Percentiles rank a stretch among this genome's conserved stretches.
Conservation (phyloP, 345 rosid genomes). For the Eucalyptus erythrocorys region DNA sequence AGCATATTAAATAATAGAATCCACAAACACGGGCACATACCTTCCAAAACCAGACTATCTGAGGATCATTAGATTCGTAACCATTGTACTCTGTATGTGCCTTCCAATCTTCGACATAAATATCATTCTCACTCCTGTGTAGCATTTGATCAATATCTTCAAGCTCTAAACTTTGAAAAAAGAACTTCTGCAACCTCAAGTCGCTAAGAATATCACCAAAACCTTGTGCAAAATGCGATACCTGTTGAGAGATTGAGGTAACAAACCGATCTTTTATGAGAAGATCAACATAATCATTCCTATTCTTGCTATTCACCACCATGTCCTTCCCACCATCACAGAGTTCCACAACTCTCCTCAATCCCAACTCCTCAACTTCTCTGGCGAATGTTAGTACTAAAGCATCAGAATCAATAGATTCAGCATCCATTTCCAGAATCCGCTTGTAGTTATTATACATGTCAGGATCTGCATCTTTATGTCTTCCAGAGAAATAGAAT, state of each 20-base stretch:
- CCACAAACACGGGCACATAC: conserved; percentile 10
- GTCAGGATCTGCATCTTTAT: conserved; percentile 70
- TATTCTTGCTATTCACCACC: conserved; percentile 69
- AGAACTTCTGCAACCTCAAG: conserved; percentile 5
- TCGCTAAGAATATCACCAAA: conserved; percentile 54
- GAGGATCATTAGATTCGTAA: conserved; percentile 59
- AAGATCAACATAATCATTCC: conserved; percentile 56
- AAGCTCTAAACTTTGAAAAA: conserved; percentile 49
- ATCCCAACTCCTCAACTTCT: conserved; percentile 82
- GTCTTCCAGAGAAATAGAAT: conserved; percentile 55
- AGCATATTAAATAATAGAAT: neutral
- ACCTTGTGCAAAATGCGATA: conserved; percentile 49
- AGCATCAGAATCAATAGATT: conserved; percentile 60
- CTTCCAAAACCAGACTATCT: conserved; percentile 92
- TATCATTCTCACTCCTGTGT: conserved; percentile 54
- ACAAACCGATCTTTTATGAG: conserved; percentile 55
- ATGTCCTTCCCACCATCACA: conserved; percentile 40
- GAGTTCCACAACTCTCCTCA: conserved; percentile 57
- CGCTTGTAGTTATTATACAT: conserved; percentile 76
- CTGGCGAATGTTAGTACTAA: conserved; percentile 70
- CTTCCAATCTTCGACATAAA: conserved; percentile 74
- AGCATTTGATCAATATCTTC: conserved; percentile 88
- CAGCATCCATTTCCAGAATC: conserved; percentile 87
- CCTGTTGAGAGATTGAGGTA: conserved; percentile 54
- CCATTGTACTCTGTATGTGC: conserved; percentile 81